Base-by-base conservation (phyloP, 305 asterid genomes). In the Solanum hybrid region DNA sequence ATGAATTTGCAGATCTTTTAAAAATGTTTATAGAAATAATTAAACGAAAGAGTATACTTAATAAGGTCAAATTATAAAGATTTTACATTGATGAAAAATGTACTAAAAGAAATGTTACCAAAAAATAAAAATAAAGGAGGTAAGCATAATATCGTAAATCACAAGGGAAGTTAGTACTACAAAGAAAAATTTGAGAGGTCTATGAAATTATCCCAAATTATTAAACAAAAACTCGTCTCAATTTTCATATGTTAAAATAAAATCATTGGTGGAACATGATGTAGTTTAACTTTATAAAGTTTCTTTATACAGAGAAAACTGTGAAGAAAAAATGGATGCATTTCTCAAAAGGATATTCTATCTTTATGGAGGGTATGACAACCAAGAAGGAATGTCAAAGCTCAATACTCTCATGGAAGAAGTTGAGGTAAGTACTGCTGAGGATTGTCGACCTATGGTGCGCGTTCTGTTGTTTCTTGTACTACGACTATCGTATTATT, bases 341-440 rank as follows among this genome's bases (percentile, higher is more conserved):
- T 94, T 94, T 88, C 94, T 94, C 86, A 90, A 87, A 90, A 92
- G 93, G 89, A 93, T 74, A 13, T 90, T 89, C 90, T 87, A 92
- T 90, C 89, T 93, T 82, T 87, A 93, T 87, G 95, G 94, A 91
- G 95, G 95, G 87, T 81, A 73, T 89, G 91, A 94, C 88, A 94
- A 94, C 92, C 90, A 31, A 80, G 93, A 94, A 69, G 95, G 94
- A 89, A 94, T 93, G 94, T 85, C 91, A 75, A 94, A 93, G 91
- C 94, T 94, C 78, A 89, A 82, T 22, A 88, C 91, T 86, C 92
- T 73, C 86, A 94, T 94, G 95, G 92, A 93, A 90, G 90, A 90
- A 89, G 89, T 90, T 35, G 95, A 94, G 94, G 95, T 94, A 89
- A 78, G 82, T 90, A 12, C 90, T 14, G 22, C 85, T 34, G 39